Base-by-base conservation (phyloP, 768 basidiomycete species). In the Tubosaeta brunneosetosa region DNA sequence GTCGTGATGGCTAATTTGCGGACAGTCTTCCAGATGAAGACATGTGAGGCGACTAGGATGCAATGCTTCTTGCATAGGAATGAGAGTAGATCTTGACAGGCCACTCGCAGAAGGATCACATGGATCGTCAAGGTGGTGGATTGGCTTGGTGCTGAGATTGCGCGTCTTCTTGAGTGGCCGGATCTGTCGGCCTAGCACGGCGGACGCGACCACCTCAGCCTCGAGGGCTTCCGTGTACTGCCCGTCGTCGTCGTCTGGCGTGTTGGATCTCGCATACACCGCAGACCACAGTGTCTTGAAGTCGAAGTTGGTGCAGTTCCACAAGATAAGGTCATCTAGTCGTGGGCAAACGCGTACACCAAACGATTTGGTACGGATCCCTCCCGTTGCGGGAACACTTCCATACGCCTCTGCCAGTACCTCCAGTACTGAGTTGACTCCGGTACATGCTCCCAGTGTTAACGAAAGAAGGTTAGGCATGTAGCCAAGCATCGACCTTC, bases 261-360 rank as follows among this genome's bases (percentile, higher is more conserved):
- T 48, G 9, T 56, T 47, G 22, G 60, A 61, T 52, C 77, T 68
- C 41, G 72, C 66, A 22, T 62, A 57, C 47, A 79, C 71, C 25
- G 75, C 61, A 13, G 59, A 70, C 49, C 69, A 66, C 50, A 80
- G 60, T 37, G 64, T 63, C 33, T 46, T 55, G 27, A 76, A 68
- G 32, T 70, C 62, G 51, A 80, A 62, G 60, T 80, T 77, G 47
- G 65, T 55, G 61, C 80, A 82, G 44, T 71, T 71, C 80, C 77
- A 80, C 51, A 82, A 71, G 36, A 74, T 70, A 32, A 82, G 65
- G n/a, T 75, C 72, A 60, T 77, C 76, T 43, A 82, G 68, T 34
- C 72, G 70, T 22, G 80, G 77, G 58, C 80, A 81, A 42, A 76
- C 67, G 51, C 74, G 78, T 55, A 78, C 75, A 43, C 70, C 73